Conservation (phyloP, 169 alveolate genomes). For the Eimeria acervulina region DNA sequence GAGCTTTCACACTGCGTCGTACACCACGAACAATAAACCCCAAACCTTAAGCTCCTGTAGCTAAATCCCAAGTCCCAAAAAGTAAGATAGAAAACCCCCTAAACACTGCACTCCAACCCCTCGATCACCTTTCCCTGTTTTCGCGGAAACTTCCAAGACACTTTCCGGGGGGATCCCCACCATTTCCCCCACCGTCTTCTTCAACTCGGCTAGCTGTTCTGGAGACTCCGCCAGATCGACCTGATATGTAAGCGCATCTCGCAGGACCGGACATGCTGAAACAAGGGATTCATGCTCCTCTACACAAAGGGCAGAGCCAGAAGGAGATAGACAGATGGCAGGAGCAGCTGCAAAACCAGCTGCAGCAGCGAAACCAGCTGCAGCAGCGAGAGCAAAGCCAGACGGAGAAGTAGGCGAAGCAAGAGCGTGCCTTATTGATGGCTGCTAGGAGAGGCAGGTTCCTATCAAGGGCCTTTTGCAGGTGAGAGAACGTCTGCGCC, state of each 20-base stretch:
- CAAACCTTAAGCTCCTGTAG: not conserved
- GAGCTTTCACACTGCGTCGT: not conserved
- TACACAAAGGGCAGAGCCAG: not conserved
- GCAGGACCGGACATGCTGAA: not conserved
- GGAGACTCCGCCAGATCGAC: constrained; percentile 44
- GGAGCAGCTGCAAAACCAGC: not conserved
- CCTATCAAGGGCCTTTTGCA: constrained; percentile 20
- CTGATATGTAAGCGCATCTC: not conserved
- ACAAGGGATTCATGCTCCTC: not conserved
- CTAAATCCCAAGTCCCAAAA: not conserved
- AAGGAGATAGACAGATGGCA: not conserved
- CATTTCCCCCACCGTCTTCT: constrained; percentile 46
- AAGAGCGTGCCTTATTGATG: constrained; percentile 23
- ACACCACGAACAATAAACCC: not conserved
- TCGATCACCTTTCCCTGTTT: constrained; percentile 88
- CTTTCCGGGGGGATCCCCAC: constrained; percentile 87
- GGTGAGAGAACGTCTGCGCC: constrained; percentile 96
- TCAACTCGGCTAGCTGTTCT: constrained; percentile 58
- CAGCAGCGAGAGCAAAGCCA: not conserved
- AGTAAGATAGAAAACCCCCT: not conserved
- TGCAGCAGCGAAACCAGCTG: not conserved
- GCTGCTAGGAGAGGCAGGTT: constrained; percentile 44
- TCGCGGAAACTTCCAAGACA: constrained; percentile 94
- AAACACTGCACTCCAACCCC: not conserved
- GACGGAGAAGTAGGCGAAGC: not conserved